Conservation (phyloP, 805 yeast genomes). For the Gaillardinia entomophila region DNA sequence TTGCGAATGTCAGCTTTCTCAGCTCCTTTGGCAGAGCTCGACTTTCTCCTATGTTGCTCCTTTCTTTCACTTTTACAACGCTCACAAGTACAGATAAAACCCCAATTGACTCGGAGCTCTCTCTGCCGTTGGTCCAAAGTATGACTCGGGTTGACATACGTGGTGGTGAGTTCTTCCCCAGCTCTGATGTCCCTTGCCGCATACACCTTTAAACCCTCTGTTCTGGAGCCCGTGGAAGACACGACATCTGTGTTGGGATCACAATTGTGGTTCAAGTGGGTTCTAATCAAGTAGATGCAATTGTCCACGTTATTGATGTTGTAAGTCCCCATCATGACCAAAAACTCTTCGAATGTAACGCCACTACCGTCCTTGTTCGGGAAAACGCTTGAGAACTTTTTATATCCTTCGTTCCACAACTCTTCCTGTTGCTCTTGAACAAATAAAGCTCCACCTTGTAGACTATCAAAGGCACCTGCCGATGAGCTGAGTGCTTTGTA, state of each 20-base stretch:
- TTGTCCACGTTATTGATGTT: constrained; percentile 70
- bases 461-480: constrained; percentile 46
- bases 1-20: constrained; percentile 38
- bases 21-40: constrained; percentile 22
- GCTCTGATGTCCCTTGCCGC: constrained; percentile 54
- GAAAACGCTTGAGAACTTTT: constrained; percentile 45
- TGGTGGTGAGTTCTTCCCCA: constrained; percentile 64
- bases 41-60: constrained; percentile 40
- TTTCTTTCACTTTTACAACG: constrained; percentile 57
- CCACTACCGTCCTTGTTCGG: constrained; percentile 23
- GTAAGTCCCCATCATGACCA: constrained; percentile 62
- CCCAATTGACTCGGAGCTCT: constrained; percentile 70
- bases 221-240: constrained; percentile 32
- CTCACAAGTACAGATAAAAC: constrained; percentile 64
- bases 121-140: constrained; percentile 59
- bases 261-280: constrained; percentile 75
- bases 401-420: constrained; percentile 56
- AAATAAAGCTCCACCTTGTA: constrained; percentile 49
- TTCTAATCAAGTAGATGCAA: constrained; percentile 53
- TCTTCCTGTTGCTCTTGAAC: constrained; percentile 50
- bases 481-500: constrained; percentile 54
- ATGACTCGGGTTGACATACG: constrained; percentile 65
- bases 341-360: constrained; percentile 46
- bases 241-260: constrained; percentile 61
- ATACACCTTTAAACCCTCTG: constrained; percentile 46